Evolutionary conservation across 2,329 filamentous ascomycete genomes (phyloP), one percentile per base, ranked within the genome.

Genomic region (Exophiala lecanii-corni): DNA sequence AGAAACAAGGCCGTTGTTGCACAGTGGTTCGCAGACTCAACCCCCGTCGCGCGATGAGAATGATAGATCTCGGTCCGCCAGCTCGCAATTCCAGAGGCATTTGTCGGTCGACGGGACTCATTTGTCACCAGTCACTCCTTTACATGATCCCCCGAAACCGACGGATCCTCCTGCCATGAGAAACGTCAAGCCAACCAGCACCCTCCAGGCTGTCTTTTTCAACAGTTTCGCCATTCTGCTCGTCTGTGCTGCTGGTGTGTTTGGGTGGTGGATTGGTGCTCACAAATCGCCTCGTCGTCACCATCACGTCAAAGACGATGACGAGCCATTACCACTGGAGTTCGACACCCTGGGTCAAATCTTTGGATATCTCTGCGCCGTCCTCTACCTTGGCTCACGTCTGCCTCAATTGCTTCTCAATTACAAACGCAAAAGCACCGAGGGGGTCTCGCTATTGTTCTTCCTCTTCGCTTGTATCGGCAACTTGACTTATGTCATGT

Each of bases 401-500:
- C 67, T 97, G 5, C 92, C 92, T 0, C 92, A 98, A 68, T 74
- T 98, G 2, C 73, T 96, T 5, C 78, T 97, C 40, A 98, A 97
- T 65, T 94, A 87, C 70, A 80, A 86, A 15, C 83, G 92, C 50
- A 94, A 94, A 69, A 89, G 84, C 32, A 96, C 89, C 1, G 89
- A 97, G 43, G 92, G 92, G 3, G 83, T 98, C 15, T 91, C 86
- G 53, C 81, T 96, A 68, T 75, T 97, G 9, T 98, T 97, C 68
- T 97, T 97, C 70, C 72, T 97, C 16, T 97, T 98, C 62, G 92
- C 92, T 3, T 97, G 91, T 61, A 79, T 97, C 4, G 92, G 92
- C 2, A 98, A 98, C 62, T 65, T 95, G 53, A 96, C 89, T 0
- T 97, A 94, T 59, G 89, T 96, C 13, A 70, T 95, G 26, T 89